phyloP scores from a whole-genome alignment of 352 stramenopile species.

The Pythium diclinum region DNA sequence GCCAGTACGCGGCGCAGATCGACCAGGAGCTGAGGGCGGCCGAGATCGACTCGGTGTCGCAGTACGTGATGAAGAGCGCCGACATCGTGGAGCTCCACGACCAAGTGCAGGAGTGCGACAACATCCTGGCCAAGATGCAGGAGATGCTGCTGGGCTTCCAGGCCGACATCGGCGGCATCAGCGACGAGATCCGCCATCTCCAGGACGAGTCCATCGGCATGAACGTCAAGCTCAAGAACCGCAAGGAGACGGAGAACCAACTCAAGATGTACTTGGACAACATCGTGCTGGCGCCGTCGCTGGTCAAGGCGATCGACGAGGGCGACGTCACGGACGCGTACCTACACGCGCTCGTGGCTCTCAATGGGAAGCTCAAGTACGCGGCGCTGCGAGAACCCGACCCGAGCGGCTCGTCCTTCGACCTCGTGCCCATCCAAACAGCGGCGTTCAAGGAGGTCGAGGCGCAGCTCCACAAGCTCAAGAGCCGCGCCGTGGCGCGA shows the following conservation, averaged over 20 bases:
- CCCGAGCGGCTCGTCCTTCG: slow-evolving; percentile 68
- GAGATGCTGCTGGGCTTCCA: slow-evolving; percentile 98
- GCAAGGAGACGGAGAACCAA: slow-evolving; percentile 90
- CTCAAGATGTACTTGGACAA: slow-evolving; percentile 95
- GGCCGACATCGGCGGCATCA: slow-evolving; percentile 96
- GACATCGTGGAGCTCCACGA: slow-evolving; percentile 91
- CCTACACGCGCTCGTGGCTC: slow-evolving; percentile 90
- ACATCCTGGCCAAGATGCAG: slow-evolving; percentile 95
- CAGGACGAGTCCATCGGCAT: slow-evolving; percentile 94
- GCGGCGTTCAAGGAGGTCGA: slow-evolving; percentile 92
- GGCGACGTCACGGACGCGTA: slow-evolving; percentile 94
- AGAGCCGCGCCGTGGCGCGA: slow-evolving; percentile 60
- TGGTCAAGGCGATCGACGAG: slow-evolving; percentile 92
- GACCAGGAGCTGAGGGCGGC: slow-evolving; percentile 83
- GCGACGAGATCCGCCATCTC: slow-evolving; percentile 96
- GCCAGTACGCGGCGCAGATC: slow-evolving; percentile 90
- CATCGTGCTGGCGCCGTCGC: slow-evolving; percentile 92
- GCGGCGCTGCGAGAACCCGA: slow-evolving; percentile 59
- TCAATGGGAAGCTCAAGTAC: slow-evolving; percentile 93
- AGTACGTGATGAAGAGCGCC: slow-evolving; percentile 86
- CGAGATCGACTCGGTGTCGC: slow-evolving; percentile 79
- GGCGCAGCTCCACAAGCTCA: slow-evolving; percentile 89
- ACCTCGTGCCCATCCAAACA: slow-evolving; percentile 88
- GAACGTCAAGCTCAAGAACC: slow-evolving; percentile 95
- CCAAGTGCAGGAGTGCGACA: slow-evolving; percentile 96